Evolutionary conservation across 2,329 filamentous ascomycete genomes (phyloP).

Genomic region (Penicillium sp.): DNA sequence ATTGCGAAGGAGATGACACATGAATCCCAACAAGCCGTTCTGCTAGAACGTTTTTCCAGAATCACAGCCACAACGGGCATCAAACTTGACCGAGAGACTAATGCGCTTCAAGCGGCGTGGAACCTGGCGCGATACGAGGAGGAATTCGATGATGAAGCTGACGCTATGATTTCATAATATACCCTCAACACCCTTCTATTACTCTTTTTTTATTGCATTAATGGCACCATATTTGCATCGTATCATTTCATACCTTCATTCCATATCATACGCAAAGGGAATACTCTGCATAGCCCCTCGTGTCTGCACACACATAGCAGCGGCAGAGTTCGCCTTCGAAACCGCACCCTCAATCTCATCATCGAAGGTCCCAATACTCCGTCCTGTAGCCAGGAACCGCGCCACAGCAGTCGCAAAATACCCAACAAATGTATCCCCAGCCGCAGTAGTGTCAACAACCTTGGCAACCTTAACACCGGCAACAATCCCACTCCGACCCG

Average conservation of each 20-base stretch:
- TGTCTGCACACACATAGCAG: conserved; percentile 20
- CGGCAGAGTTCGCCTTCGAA: conserved; percentile 17
- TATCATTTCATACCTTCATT: neutral
- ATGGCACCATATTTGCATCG: neutral
- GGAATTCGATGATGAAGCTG: conserved; percentile 15
- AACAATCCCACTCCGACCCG: conserved; percentile 14
- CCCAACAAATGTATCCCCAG: conserved; percentile 23
- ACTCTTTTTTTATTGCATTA: neutral
- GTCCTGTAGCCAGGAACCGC: conserved; percentile 17
- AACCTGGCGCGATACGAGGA: conserved; percentile 24
- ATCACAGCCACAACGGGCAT: conserved; percentile 23
- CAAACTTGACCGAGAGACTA: conserved; percentile 18
- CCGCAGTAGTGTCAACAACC: conserved; percentile 24
- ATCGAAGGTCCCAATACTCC: conserved; percentile 15
- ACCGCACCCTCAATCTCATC: conserved; percentile 19
- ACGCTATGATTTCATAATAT: conserved; percentile 11
- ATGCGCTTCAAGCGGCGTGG: conserved; percentile 19
- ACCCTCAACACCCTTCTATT: neutral
- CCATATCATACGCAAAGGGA: conserved; percentile 23
- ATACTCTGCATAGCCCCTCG: conserved; percentile 23
- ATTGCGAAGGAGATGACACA: conserved; percentile 28
- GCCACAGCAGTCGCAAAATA: conserved; percentile 21
- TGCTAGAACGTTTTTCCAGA: conserved; percentile 15
- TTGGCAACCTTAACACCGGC: conserved; percentile 19
- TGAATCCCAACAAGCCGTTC: conserved; percentile 21